Evolutionary conservation across 306 rosid species (phyloP).

Genomic region (Casuarina equisetifolia): DNA sequence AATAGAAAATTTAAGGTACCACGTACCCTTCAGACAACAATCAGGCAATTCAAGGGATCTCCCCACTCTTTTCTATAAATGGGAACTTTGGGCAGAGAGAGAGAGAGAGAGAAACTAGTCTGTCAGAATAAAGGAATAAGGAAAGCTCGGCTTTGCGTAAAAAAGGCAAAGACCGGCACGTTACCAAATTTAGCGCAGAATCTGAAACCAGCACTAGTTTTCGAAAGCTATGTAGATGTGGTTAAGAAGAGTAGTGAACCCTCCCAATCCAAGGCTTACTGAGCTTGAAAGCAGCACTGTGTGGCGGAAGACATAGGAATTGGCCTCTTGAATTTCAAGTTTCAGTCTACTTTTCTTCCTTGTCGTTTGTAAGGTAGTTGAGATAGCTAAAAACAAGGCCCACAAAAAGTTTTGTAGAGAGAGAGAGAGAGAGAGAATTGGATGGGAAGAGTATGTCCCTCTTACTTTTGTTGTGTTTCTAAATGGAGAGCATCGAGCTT

Average conservation of each 20-base stretch:
- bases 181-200: background rate
- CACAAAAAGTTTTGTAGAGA: constrained; percentile 1
- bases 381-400: background rate
- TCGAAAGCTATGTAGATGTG: no score
- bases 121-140: background rate
- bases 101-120: background rate
- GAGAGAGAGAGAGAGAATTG: background rate
- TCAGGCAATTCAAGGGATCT: background rate
- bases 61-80: background rate
- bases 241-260: background rate
- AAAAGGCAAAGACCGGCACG: background rate
- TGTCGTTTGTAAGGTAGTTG: background rate
- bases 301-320: background rate
- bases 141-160: background rate
- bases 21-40: background rate
- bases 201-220: background rate
- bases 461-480: background rate
- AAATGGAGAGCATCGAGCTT: no score
- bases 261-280: background rate
- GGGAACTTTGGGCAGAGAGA: background rate
- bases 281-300: background rate
- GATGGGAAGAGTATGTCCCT: background rate
- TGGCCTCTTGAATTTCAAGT: background rate
- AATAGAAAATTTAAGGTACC: background rate
- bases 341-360: no score